Evolutionary conservation across 305 asterid species (phyloP), one percentile per base, ranked within the genome.

Genomic region (Caryopteris hybrid): DNA sequence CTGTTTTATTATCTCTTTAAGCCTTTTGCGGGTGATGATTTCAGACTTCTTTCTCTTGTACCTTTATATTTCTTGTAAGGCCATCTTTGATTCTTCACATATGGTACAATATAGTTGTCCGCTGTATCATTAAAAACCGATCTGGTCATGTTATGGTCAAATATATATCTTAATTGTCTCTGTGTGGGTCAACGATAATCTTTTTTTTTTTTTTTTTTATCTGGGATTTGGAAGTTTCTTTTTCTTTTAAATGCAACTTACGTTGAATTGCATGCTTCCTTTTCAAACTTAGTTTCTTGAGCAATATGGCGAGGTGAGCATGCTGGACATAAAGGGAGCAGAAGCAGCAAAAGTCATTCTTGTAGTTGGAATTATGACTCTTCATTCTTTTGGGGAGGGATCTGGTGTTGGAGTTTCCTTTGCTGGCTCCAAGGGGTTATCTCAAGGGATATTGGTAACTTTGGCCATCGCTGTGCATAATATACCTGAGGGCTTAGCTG

Each of bases 331-430:
- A 71, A 93, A 93, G 83, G 99, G 99, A 76, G 97, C 97, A 34
- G 99, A 93, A 36, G 99, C 99, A 69, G 69, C 96, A 64, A 93
- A 93, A 82, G 93, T 79, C 25, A 86, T 93, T 76, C 96, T 93
- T 70, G 96, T 93, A 23, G 96, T 93, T 70, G 99, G 99, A 31
- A 93, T 93, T 66, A 93, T 93, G 97, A 93, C 97, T 27, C 97
- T 93, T 70, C 99, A 93, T 86, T 93, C 99, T 71, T 88, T 93
- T 68, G 99, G 99, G 31, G 99, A 93, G 83, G 99, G 99, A 45
- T 88, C 99, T 62, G 99, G 99, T 23, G 99, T 93, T 56, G 99
- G 99, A 70, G 99, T 93, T 73, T 93, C 99, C 42, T 93, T 90
- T 79, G 99, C 99, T 62, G 96, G 99, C 59, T 91, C 99, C 48